A percentile compares a stretch with the other conserved stretches of the same genome.
phyloP scores from a whole-genome alignment of 2,329 filamentous ascomycete genomes.

The Sphaerulina populicola region DNA sequence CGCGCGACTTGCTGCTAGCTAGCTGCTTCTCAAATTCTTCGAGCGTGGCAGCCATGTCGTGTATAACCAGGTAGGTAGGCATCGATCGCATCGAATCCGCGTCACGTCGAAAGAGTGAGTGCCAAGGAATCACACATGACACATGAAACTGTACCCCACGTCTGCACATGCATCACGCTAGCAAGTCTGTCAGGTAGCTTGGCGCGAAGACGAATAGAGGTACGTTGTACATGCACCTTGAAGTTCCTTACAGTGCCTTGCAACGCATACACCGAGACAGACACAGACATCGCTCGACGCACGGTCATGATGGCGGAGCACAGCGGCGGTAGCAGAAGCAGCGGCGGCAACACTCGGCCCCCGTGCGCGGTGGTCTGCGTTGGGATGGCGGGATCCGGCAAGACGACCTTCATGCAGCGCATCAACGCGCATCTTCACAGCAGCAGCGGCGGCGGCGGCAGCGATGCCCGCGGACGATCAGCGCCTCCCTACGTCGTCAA shows the following conservation, averaged over 20 bases:
- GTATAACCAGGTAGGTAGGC: background rate
- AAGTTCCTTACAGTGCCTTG: too few relatives aligned
- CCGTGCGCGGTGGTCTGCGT: conserved; percentile 84
- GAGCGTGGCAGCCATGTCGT: conserved; percentile 43
- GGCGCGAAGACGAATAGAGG: too few relatives aligned
- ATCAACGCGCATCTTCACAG: conserved; percentile 86
- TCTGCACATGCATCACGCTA: too few relatives aligned
- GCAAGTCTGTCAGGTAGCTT: too few relatives aligned
- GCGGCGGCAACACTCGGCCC: conserved; percentile 18
- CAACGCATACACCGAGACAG: too few relatives aligned
- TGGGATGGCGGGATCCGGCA: conserved; percentile 96
- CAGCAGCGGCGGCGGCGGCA: conserved; percentile 36
- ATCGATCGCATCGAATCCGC: background rate
- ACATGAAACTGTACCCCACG: too few relatives aligned
- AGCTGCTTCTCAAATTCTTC: conserved; percentile 73
- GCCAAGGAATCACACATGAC: too few relatives aligned
- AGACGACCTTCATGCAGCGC: conserved; percentile 99
- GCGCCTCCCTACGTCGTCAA: conserved; percentile 91
- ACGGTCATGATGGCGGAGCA: background rate
- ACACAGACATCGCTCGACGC: too few relatives aligned
- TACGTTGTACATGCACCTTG: too few relatives aligned
- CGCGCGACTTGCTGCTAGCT: conserved; percentile 50
- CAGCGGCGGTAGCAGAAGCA: background rate
- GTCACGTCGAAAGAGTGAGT: background rate
- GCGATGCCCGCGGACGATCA: background rate